Evolutionary conservation across 2,329 filamentous ascomycete species (phyloP).

Genomic region (Coniochaeta sp.): DNA sequence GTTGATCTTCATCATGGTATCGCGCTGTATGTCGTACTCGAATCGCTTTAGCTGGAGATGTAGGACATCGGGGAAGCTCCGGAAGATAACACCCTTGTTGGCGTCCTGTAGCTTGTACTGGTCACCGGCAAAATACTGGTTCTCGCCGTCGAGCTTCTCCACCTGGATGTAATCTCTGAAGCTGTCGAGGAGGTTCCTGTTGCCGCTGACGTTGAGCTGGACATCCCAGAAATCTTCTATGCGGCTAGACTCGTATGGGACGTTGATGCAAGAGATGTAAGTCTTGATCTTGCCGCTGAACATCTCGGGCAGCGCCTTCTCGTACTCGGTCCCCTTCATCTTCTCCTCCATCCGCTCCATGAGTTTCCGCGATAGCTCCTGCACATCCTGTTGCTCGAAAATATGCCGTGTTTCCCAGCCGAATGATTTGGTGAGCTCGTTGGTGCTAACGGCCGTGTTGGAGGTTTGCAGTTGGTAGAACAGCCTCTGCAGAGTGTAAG

Average conservation of each 20-base stretch:
- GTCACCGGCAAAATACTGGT: constrained; percentile 92
- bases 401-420: constrained; percentile 98
- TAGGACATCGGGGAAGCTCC: constrained; percentile 86
- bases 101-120: constrained; percentile 91
- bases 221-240: constrained; percentile 99
- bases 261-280: constrained; percentile 97
- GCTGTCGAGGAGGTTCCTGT: constrained; percentile 86
- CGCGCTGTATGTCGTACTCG: constrained; percentile 92
- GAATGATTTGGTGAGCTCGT: constrained; percentile 91
- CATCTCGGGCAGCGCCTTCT: constrained; percentile 81
- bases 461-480: constrained; percentile 95
- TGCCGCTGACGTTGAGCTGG: constrained; percentile 91
- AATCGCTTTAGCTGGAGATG: constrained; percentile 96
- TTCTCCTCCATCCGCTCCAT: constrained; percentile 97
- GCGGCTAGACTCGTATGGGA: constrained; percentile 92
- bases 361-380: constrained; percentile 89
- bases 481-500: constrained; percentile 85
- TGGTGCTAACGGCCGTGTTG: constrained; percentile 75
- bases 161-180: constrained; percentile 96
- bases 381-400: constrained; percentile 97
- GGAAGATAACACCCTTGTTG: constrained; percentile 96
- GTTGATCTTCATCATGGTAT: constrained; percentile 99
- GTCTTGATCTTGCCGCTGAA: constrained; percentile 98
- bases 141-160: constrained; percentile 94
- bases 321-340: constrained; percentile 93